Conservation (phyloP, 495 filamentous ascomycete species). For the Pyrenopolyporus hunteri region DNA sequence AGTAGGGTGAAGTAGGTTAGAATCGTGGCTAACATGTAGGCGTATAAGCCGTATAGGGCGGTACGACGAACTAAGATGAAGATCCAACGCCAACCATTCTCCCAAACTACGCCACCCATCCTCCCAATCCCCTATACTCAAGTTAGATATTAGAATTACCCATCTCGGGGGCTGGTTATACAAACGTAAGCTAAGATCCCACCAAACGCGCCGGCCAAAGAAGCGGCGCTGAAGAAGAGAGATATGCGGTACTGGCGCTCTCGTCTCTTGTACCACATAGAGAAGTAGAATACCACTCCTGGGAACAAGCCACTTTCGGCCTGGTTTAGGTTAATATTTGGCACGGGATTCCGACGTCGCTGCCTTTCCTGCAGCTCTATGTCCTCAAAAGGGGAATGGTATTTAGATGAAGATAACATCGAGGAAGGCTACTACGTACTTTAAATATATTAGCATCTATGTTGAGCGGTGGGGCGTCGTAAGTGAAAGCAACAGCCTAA, state of each 20-base stretch:
- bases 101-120: slow-evolving; percentile 68
- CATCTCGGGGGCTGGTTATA: background rate
- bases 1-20: slow-evolving; percentile 19
- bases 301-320: slow-evolving; percentile 68
- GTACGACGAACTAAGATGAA: slow-evolving; percentile 69
- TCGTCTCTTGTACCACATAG: slow-evolving; percentile 80
- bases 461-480: slow-evolving; percentile 46
- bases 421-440: slow-evolving; percentile 21
- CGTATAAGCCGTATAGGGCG: background rate
- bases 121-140: slow-evolving; percentile 55
- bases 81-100: slow-evolving; percentile 83
- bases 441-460: slow-evolving; percentile 40
- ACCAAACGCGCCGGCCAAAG: slow-evolving; percentile 79
- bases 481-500: slow-evolving; percentile 23
- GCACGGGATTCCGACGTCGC: background rate
- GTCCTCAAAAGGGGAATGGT: background rate
- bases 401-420: background rate
- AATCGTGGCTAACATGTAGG: background rate
- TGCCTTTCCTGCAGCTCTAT: background rate
- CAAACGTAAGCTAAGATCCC: slow-evolving; percentile 70
- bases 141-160: slow-evolving; percentile 26
- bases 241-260: slow-evolving; percentile 75
- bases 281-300: slow-evolving; percentile 82
- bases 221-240: slow-evolving; percentile 76
- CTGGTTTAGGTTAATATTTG: slow-evolving; percentile 54